Evolutionary conservation across 495 filamentous ascomycete genomes (phyloP).

Genomic region (Penicillium cosmopolitanum): DNA sequence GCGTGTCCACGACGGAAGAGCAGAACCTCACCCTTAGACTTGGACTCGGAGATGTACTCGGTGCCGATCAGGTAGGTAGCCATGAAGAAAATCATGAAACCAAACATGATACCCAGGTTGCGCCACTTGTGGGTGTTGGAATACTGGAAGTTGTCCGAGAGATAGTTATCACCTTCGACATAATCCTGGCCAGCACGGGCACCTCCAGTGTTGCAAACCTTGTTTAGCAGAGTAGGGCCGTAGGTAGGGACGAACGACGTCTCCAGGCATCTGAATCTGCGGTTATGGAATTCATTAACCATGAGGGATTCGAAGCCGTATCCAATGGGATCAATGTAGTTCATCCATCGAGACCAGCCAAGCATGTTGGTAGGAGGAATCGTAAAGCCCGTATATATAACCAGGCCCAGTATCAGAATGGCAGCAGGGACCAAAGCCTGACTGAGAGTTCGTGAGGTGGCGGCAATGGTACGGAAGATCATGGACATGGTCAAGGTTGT

Average conservation of each 20-base stretch:
- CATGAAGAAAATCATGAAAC: constrained; percentile 67
- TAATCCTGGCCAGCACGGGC: constrained; percentile 46
- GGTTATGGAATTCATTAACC: constrained; percentile 64
- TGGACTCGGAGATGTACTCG: constrained; percentile 52
- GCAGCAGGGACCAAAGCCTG: constrained; percentile 58
- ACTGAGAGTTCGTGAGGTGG: constrained; percentile 53
- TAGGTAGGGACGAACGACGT: constrained; percentile 43
- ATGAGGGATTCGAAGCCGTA: constrained; percentile 56
- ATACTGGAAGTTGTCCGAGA: constrained; percentile 59
- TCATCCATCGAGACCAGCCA: constrained; percentile 59
- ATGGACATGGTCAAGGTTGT: constrained; percentile 64
- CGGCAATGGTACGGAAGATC: constrained; percentile 56
- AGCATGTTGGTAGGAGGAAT: constrained; percentile 56
- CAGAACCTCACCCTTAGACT: constrained; percentile 56
- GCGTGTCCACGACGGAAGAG: constrained; percentile 53
- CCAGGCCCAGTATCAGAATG: constrained; percentile 53
- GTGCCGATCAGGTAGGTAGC: constrained; percentile 47
- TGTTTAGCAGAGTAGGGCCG: constrained; percentile 16
- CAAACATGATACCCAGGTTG: constrained; percentile 71
- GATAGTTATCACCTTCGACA: constrained; percentile 57
- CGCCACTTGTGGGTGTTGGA: constrained; percentile 64
- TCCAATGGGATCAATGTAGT: constrained; percentile 54
- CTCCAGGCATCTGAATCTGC: constrained; percentile 54
- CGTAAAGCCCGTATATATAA: constrained; percentile 59
- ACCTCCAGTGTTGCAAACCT: constrained; percentile 60